Base-by-base conservation (phyloP, 768 basidiomycete genomes). In the Calvatia gigantea region DNA sequence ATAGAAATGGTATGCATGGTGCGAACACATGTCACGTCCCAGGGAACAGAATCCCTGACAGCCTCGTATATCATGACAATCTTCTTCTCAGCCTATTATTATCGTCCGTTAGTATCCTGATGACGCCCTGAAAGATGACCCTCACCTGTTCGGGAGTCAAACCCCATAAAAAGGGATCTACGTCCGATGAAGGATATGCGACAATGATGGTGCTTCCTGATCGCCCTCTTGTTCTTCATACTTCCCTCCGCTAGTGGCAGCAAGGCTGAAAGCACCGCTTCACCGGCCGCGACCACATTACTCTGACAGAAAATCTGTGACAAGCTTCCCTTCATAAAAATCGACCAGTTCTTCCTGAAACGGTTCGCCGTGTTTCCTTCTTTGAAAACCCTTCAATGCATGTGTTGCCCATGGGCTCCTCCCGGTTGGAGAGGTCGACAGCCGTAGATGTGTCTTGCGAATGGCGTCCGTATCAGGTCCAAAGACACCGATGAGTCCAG, bases 1-100 rank as follows among this genome's bases (percentile, higher is more conserved):
- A 86, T 84, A 12, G 84, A 85, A 39, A 85, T 72, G 0, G 83
- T 82, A 59, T 87, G 82, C 67, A 82, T 85, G 54, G 83, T 83
- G 37, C 84, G 77, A 54, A 86, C 78, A 48, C 83, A 85, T 27
- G 83, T 85, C 14, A 83, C 81, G 63, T 85, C 85, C 84, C 84
- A 85, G 25, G 83, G 83, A 32, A 86, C 77, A 8, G 83, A 82
- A 62, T 85, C 82, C 19, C 83, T 72, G 21, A 87, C 81, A 4
- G 84, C 84, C 60, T 84, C 81, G 60, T 82, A 86, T 29, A 86
- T 84, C 29, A 68, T 57, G 47, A 75, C 68, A 58, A 84, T 83
- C 73, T 85, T 85, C 49, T 67, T 74, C 61, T 86, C 83, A 0
- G 84, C 85, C 78, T 79, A 57, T n/a, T n/a, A n/a, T n/a, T 11